Evolutionary conservation across 495 filamentous ascomycete species (phyloP).

Genomic region (Terfezia boudieri): DNA sequence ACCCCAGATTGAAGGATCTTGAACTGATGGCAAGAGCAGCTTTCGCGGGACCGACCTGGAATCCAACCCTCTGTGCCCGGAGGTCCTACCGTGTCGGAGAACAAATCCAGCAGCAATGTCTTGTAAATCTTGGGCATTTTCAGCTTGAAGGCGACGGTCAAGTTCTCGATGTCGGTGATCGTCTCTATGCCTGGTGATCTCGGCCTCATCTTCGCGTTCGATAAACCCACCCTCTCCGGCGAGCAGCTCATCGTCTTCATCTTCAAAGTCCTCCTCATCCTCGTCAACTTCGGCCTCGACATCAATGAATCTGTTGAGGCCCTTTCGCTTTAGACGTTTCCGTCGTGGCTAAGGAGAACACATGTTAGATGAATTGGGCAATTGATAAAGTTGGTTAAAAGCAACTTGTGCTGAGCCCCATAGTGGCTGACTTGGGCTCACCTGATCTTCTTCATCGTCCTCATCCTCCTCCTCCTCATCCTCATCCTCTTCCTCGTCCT

Average conservation of each 20-base stretch:
- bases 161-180: slow-evolving; percentile 86
- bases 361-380: neutral
- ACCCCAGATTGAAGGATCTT: slow-evolving; percentile 92
- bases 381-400: slow-evolving; percentile 7
- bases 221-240: slow-evolving; percentile 62
- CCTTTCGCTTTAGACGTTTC: slow-evolving; percentile 49
- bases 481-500: slow-evolving; percentile 32
- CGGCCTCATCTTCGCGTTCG: slow-evolving; percentile 59
- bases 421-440: slow-evolving; percentile 8
- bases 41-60: slow-evolving; percentile 60
- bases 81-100: slow-evolving; percentile 51
- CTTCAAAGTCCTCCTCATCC: slow-evolving; percentile 71
- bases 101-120: slow-evolving; percentile 70
- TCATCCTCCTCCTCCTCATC: slow-evolving; percentile 26
- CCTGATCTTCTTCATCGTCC: slow-evolving; percentile 30
- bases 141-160: slow-evolving; percentile 69
- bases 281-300: slow-evolving; percentile 92
- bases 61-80: slow-evolving; percentile 23
- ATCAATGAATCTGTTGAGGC: slow-evolving; percentile 69
- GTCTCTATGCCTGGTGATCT: slow-evolving; percentile 28
- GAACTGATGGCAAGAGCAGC: slow-evolving; percentile 72
- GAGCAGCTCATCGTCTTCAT: slow-evolving; percentile 58
- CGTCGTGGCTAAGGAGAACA: slow-evolving; percentile 11
- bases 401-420: neutral
- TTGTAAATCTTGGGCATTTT: slow-evolving; percentile 55